Conservation (phyloP, 1,139 yeast genomes). For the Kodamaea arcana region DNA sequence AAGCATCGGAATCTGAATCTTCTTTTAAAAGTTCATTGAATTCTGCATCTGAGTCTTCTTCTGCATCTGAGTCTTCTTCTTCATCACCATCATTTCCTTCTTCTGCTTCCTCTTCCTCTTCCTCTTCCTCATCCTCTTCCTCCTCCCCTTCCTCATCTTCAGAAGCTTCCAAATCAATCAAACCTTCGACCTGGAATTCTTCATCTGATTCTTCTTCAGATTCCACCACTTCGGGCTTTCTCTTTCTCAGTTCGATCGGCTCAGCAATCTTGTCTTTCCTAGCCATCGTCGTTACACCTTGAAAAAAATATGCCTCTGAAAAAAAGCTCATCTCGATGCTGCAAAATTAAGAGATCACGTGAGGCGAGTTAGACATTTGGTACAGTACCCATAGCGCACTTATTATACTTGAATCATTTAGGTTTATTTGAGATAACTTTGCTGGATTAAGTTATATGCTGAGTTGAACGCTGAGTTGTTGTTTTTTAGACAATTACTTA, state of each 20-base stretch:
- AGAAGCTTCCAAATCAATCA: constrained; percentile 21
- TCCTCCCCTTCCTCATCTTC: constrained; percentile 15
- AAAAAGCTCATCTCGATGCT: constrained; percentile 7
- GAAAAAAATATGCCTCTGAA: constrained; percentile 7
- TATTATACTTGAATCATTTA: too few relatives aligned
- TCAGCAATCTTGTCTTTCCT: constrained; percentile 6
- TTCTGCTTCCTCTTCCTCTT: constrained; percentile 29
- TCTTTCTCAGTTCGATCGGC: constrained; percentile 10
- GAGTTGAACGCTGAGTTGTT: too few relatives aligned
- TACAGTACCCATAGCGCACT: too few relatives aligned
- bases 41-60: constrained; percentile 58
- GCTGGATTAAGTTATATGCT: too few relatives aligned
- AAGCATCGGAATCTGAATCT: constrained; percentile 32
- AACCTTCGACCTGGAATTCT: constrained; percentile 27
- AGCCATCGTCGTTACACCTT: constrained; percentile 5
- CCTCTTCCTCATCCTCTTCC: constrained; percentile 10
- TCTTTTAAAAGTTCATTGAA: constrained; percentile 50
- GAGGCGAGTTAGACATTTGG: too few relatives aligned
- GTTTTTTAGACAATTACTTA: too few relatives aligned
- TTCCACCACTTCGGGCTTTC: constrained; percentile 14
- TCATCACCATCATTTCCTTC: constrained; percentile 23
- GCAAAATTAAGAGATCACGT: too few relatives aligned
- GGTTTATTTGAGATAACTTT: too few relatives aligned
- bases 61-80: constrained; percentile 41
- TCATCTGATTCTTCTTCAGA: constrained; percentile 20